Percentiles rank a stretch among this genome's conserved stretches.
Evolutionary conservation across 495 filamentous ascomycete genomes (phyloP).

Genomic region (Podospora australis): DNA sequence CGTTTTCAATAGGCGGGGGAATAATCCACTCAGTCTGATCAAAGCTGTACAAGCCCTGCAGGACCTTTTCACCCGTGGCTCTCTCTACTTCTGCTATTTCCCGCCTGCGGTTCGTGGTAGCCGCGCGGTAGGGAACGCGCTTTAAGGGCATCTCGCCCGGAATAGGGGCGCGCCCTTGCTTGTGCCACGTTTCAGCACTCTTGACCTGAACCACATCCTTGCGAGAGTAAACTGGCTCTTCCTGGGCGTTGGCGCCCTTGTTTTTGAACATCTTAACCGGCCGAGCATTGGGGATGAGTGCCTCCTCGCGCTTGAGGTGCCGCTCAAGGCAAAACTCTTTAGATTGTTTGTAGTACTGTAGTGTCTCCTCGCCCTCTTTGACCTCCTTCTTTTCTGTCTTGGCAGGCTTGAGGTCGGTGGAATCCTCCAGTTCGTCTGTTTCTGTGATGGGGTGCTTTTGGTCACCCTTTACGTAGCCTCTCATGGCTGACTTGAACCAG

Average conservation of each 20-base stretch:
- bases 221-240: constrained; percentile 76
- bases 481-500: constrained; percentile 80
- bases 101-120: constrained; percentile 79
- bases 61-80: constrained; percentile 69
- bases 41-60: constrained; percentile 76
- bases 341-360: constrained; percentile 82
- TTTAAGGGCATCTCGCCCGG: constrained; percentile 72
- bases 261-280: constrained; percentile 68
- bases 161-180: constrained; percentile 77
- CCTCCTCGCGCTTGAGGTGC: constrained; percentile 90
- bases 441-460: constrained; percentile 50
- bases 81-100: constrained; percentile 80
- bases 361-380: constrained; percentile 67
- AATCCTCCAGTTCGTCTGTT: constrained; percentile 72
- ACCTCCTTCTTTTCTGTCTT: constrained; percentile 65
- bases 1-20: constrained; percentile 73
- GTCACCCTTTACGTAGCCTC: constrained; percentile 58
- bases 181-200: constrained; percentile 95
- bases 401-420: constrained; percentile 63
- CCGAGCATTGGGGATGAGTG: constrained; percentile 60
- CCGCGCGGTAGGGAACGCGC: constrained; percentile 79
- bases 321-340: constrained; percentile 78
- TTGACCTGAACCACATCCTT: constrained; percentile 78
- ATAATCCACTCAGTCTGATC: constrained; percentile 95
- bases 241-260: constrained; percentile 54